These are phyloP conservation scores for Strigomonas culicis DNA, from an alignment of 208 protist species.

Conservation along the genomic window DNA sequence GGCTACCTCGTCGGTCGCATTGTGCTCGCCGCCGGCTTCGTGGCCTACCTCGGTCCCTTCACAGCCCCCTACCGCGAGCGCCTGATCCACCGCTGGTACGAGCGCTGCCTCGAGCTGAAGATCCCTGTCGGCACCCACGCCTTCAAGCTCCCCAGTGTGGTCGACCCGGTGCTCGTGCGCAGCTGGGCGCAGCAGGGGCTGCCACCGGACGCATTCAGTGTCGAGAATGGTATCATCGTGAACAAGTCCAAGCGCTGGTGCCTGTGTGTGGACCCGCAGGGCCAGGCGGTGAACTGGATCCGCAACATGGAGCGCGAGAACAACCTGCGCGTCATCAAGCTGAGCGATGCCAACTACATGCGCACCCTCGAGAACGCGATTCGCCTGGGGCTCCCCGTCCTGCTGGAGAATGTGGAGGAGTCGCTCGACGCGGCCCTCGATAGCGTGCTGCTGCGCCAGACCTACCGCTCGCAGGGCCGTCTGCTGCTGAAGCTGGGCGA, in stretches of 20 bases:
- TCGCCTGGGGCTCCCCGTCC: slow-evolving; percentile 92
- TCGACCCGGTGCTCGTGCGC: slow-evolving; percentile 90
- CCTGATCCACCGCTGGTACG: slow-evolving; percentile 67
- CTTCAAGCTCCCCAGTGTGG: slow-evolving; percentile 88
- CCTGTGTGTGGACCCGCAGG: slow-evolving; percentile 94
- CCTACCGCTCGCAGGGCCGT: slow-evolving; percentile 87
- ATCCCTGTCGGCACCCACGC: slow-evolving; percentile 61
- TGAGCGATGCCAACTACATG: slow-evolving; percentile 91
- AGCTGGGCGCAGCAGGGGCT: slow-evolving; percentile 94
- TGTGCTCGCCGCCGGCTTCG: slow-evolving; percentile 83
- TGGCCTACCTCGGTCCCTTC: slow-evolving; percentile 93
- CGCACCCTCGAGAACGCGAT: slow-evolving; percentile 94
- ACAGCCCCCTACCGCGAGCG: slow-evolving; percentile 80
- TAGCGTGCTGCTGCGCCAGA: slow-evolving; percentile 94
- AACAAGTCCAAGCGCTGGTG: slow-evolving; percentile 91
- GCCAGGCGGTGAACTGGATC: slow-evolving; percentile 96
- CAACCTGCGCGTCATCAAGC: slow-evolving; percentile 91
- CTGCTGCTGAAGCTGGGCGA: slow-evolving; percentile 93
- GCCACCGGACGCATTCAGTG: slow-evolving; percentile 91
- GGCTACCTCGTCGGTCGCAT: slow-evolving; percentile 66
- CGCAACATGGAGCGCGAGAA: slow-evolving; percentile 90
- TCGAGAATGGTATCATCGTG: slow-evolving; percentile 91
- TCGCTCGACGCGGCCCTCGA: slow-evolving; percentile 96
- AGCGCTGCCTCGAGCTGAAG: slow-evolving; percentile 47
- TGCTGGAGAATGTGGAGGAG: slow-evolving; percentile 96